phyloP scores from a whole-genome alignment of 1,284 basidiomycete species.

The Microbotryum violaceum region DNA sequence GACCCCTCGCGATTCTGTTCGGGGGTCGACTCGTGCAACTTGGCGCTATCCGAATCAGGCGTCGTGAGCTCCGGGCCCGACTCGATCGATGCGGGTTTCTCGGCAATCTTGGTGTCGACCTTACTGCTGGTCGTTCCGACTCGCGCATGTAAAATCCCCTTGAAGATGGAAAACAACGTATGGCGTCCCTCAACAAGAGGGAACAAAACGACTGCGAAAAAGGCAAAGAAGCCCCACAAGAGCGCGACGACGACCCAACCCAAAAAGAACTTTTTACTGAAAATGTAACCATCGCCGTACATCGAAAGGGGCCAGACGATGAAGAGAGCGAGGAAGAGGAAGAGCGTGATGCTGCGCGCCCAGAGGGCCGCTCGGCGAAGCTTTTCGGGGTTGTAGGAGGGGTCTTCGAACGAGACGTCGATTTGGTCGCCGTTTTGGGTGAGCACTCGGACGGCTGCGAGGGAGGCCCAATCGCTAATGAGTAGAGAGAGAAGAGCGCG shows the following conservation, averaged over 20 bases:
- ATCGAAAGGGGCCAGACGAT: conserved; percentile 39
- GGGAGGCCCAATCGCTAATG: conserved; percentile 32
- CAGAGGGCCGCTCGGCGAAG: conserved; percentile 11
- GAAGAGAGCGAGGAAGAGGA: conserved; percentile 34
- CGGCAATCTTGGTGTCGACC: too few relatives aligned
- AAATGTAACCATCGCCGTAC: conserved; percentile 37
- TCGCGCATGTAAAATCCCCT: conserved; percentile 8
- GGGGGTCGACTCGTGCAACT: too few relatives aligned
- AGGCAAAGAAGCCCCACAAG: conserved; percentile 36
- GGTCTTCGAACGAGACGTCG: conserved; percentile 15
- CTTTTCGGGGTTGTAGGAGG: conserved; percentile 25
- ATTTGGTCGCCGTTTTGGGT: conserved; percentile 7
- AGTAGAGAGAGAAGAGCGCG: conserved; percentile 26
- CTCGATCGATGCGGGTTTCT: too few relatives aligned
- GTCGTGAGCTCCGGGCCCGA: too few relatives aligned
- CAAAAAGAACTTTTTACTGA: conserved; percentile 35
- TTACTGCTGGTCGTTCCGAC: too few relatives aligned
- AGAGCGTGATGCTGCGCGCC: conserved; percentile 7
- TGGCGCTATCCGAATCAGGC: too few relatives aligned
- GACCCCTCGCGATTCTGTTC: too few relatives aligned
- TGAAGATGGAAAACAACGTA: conserved; percentile 12
- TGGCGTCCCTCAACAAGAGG: conserved; percentile 34
- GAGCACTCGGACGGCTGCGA: conserved; percentile 3
- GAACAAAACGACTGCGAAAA: conserved; percentile 34
- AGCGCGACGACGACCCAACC: conserved; percentile 37